phyloP scores from a whole-genome alignment of 2,329 filamentous ascomycete genomes.

The Exophiala lecanii-corni region DNA sequence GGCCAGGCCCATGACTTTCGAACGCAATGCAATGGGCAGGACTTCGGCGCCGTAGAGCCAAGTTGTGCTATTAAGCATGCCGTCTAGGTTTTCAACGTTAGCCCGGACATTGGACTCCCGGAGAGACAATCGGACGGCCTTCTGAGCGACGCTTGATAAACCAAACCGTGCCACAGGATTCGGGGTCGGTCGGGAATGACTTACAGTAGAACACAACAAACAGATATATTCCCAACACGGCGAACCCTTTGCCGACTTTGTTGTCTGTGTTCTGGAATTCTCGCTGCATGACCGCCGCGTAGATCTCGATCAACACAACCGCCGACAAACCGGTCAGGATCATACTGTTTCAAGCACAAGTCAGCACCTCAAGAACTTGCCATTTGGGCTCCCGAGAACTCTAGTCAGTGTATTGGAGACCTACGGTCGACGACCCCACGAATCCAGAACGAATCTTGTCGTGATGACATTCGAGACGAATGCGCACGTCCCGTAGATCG shows the following conservation, averaged over 20 bases:
- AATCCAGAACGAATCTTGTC: conserved; percentile 50
- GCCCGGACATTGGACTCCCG: too few species aligned
- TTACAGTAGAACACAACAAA: conserved; percentile 54
- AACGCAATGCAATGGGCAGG: conserved; percentile 81
- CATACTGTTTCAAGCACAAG: conserved; percentile 42
- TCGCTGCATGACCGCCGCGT: conserved; percentile 55
- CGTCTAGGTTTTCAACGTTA: too few species aligned
- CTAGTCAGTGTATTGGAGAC: conserved; percentile 30
- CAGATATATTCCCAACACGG: conserved; percentile 56
- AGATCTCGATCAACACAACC: conserved; percentile 55
- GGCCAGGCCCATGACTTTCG: conserved; percentile 78
- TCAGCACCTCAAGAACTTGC: too few species aligned
- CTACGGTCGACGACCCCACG: conserved; percentile 50
- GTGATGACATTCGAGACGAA: conserved; percentile 68
- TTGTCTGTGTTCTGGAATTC: conserved; percentile 54
- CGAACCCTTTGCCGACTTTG: conserved; percentile 54
- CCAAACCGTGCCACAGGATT: too few species aligned
- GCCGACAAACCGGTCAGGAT: conserved; percentile 50
- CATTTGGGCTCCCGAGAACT: background rate
- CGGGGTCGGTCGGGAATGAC: conserved; percentile 23
- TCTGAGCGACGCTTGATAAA: too few species aligned
- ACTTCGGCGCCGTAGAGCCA: conserved; percentile 81
- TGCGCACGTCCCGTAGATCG: conserved; percentile 88
- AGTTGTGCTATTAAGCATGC: conserved; percentile 56
- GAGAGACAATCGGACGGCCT: too few species aligned